Conservation (phyloP, 139 green algal genomes). For the Gonium pectorale region DNA sequence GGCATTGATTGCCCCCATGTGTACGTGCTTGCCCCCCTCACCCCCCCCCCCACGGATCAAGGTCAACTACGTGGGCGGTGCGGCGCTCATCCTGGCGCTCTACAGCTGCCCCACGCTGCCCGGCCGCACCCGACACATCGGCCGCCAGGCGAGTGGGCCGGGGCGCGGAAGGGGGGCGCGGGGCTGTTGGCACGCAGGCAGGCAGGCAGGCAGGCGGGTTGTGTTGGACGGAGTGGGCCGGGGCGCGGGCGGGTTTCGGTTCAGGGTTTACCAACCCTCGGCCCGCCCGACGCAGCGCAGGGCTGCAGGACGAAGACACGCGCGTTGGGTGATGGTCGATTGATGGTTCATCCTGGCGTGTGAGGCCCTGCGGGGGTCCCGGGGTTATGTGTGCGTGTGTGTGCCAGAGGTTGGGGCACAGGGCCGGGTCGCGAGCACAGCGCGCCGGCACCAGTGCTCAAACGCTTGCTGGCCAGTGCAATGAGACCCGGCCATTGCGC, state of each 20-base stretch:
- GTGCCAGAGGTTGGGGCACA: too few species aligned
- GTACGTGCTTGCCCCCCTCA: not conserved
- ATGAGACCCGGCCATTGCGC: not conserved
- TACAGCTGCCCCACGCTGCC: conserved; percentile 35
- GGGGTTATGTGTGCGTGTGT: too few species aligned
- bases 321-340: not conserved
- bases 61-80: not conserved
- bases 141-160: conserved; percentile 17
- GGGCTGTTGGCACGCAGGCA: not conserved
- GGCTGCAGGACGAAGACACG: not conserved
- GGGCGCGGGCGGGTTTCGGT: too few species aligned
- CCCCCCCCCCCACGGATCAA: not conserved
- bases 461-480: not conserved
- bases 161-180: not conserved
- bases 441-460: too few species aligned
- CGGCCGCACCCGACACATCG: conserved; percentile 46
- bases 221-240: not conserved
- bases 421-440: too few species aligned
- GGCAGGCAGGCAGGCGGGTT: not conserved
- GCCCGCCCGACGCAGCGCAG: too few species aligned
- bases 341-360: not conserved
- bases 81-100: conserved; percentile 24
- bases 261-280: too few species aligned
- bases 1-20: not conserved
- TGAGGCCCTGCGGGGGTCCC: too few species aligned